These are phyloP conservation scores for Rhizopus microsporus DNA, from an alignment of 371 early-diverging fungal genomes.

Conservation along the genomic window DNA sequence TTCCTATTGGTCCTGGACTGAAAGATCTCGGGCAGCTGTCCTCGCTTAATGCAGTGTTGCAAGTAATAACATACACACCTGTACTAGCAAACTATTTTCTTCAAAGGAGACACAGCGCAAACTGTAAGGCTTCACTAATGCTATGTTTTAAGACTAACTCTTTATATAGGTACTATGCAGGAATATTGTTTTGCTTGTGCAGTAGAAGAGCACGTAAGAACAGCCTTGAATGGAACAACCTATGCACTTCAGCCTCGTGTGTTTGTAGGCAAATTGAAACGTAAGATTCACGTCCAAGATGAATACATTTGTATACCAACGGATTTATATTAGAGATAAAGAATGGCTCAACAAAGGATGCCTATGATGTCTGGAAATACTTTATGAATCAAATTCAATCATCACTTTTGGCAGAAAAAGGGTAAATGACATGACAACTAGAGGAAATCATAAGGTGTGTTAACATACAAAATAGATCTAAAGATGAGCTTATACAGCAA, in stretches of 20 bases:
- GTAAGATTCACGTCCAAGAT: constrained; percentile 34
- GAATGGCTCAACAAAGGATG: constrained; percentile 78
- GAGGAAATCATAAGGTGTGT: background rate
- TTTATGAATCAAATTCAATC: constrained; percentile 64
- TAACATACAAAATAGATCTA: constrained; percentile 41
- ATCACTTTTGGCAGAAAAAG: constrained; percentile 35
- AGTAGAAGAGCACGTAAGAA: constrained; percentile 62
- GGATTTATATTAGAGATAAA: constrained; percentile 70
- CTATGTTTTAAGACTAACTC: background rate
- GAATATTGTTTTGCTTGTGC: constrained; percentile 69
- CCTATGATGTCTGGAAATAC: constrained; percentile 79
- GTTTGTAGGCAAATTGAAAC: constrained; percentile 72
- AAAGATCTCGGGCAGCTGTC: constrained; percentile 94
- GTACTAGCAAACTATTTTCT: constrained; percentile 78
- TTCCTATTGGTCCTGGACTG: constrained; percentile 78
- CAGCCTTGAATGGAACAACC: constrained; percentile 26
- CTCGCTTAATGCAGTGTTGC: constrained; percentile 90
- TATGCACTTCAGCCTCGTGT: constrained; percentile 60
- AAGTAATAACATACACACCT: constrained; percentile 87
- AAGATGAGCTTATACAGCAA: constrained; percentile 65
- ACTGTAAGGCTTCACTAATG: constrained; percentile 42
- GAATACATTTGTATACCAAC: background rate
- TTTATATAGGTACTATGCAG: constrained; percentile 56
- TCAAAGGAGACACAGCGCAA: constrained; percentile 58
- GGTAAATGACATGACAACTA: constrained; percentile 6